Conservation (phyloP, 192 early-diverging fungal genomes). For the Entomortierella lignicola region DNA sequence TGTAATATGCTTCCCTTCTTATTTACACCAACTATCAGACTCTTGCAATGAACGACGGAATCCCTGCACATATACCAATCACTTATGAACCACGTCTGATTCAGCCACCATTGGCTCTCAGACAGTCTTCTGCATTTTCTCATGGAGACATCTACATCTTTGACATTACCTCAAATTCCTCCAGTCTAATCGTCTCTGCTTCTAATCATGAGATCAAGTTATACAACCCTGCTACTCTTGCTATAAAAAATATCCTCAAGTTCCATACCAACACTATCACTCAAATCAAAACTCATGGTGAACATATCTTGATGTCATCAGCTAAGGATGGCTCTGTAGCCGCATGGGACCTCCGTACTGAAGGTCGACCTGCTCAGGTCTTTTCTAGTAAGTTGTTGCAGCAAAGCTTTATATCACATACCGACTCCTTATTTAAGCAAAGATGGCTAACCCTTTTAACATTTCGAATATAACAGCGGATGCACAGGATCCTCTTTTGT, state of each 20-base stretch:
- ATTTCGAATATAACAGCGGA: conserved; percentile 16
- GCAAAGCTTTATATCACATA: too few species aligned
- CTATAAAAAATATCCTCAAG: conserved; percentile 55
- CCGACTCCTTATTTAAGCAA: too few species aligned
- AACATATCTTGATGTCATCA: conserved; percentile 67
- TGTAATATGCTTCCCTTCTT: too few species aligned
- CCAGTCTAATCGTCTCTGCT: conserved; percentile 64
- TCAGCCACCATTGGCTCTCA: conserved; percentile 53
- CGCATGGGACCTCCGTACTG: conserved; percentile 75
- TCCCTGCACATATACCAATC: conserved; percentile 36
- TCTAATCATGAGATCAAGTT: conserved; percentile 75
- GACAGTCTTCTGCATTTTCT: conserved; percentile 54
- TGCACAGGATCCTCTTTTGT: conserved; percentile 49
- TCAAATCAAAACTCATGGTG: conserved; percentile 67
- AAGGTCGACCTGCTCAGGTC: conserved; percentile 62
- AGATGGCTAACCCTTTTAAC: too few species aligned
- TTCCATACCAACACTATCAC: conserved; percentile 74
- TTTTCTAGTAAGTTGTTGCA: conserved; percentile 68
- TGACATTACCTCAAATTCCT: conserved; percentile 60
- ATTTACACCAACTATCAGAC: not conserved
- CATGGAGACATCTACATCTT: conserved; percentile 66
- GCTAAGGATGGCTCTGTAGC: conserved; percentile 73
- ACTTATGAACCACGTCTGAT: conserved; percentile 51
- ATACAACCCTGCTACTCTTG: conserved; percentile 66
- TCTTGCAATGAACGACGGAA: conserved; percentile 35